Base-by-base conservation (phyloP, 257 asterid species). In the Rubia yunnanensis region DNA sequence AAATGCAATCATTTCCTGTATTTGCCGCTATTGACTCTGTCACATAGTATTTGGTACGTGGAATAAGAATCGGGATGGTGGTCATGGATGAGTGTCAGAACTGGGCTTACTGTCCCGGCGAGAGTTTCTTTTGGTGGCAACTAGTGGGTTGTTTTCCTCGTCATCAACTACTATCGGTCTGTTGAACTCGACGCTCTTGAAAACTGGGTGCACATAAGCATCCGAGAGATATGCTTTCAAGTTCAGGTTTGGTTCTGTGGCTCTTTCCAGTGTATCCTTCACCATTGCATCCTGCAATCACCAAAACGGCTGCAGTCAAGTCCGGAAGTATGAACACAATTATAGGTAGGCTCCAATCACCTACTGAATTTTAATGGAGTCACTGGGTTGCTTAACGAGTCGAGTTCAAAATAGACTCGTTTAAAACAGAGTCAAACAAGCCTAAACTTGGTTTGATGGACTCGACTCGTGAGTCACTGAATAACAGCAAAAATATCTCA, bases 181-280 rank as follows among this genome's bases (percentile, higher is more conserved):
- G 52, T 74, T 74, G 24, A 72, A 34, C 58, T 80, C 72, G 1
- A 34, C 66, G 10, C 77, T 69, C 63, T 81, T 84, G 78, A 86
- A 82, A 74, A 84, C 81, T 3, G 94, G 94, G 57, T 86, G 94
- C 55, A 84, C 63, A 57, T 80, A 82, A 41, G 94, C 88, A 60
- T 80, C 70, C 32, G 52, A 69, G 20, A 86, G 78, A 77, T 79
- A 86, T 24, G 64, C 71, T 69, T 72, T 84, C 57, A 84, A 23
- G 22, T 81, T 75, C 28, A 86, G 71, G 64, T 59, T 71, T 10
- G 86, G 94, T 28, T 84, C 90, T 20, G 82, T 80, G 5, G 85
- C 87, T 55, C 76, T 81, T 67, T 86, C 94, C 65, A 86, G 56
- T 11, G 90, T 86, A 58, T 86, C 94, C 65, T 83, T 86, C 73